These are phyloP conservation scores for Diaporthe sp. DNA, from an alignment of 2,329 filamentous ascomycete species.

Conservation along the genomic window DNA sequence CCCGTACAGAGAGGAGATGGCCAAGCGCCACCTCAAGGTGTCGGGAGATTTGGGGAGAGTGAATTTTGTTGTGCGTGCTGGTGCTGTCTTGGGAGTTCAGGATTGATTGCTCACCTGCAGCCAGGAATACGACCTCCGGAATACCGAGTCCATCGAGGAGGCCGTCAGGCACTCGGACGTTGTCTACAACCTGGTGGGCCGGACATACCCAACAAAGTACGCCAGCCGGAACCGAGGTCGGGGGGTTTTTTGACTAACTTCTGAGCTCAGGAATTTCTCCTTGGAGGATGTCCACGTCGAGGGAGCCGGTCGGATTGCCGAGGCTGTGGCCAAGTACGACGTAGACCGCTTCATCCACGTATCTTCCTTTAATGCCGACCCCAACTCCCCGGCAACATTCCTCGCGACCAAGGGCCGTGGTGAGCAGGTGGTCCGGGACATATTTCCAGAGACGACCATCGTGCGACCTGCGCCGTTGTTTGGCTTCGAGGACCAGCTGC, in stretches of 20 bases:
- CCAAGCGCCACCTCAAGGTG: constrained; percentile 95
- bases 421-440: constrained; percentile 84
- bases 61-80: constrained; percentile 79
- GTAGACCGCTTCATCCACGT: constrained; percentile 97
- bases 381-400: constrained; percentile 86
- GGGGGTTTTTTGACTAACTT: neutral
- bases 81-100: constrained; percentile 31
- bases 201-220: constrained; percentile 95
- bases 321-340: constrained; percentile 97
- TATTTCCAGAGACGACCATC: constrained; percentile 97
- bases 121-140: constrained; percentile 93
- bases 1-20: constrained; percentile 96
- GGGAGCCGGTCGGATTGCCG: constrained; percentile 89
- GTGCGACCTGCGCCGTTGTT: constrained; percentile 94
- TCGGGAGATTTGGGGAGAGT: constrained; percentile 94
- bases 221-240: constrained; percentile 38
- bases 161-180: constrained; percentile 97
- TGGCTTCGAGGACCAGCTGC: constrained; percentile 92
- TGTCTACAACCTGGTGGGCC: constrained; percentile 95
- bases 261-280: constrained; percentile 80
- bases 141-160: constrained; percentile 95
- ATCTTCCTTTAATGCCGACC: constrained; percentile 90
- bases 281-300: constrained; percentile 94
- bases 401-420: constrained; percentile 89
- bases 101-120: constrained; percentile 23